These are phyloP conservation scores for Colletotrichum orchidophilum DNA, from an alignment of 2,329 filamentous ascomycete genomes.

Conservation along the genomic window DNA sequence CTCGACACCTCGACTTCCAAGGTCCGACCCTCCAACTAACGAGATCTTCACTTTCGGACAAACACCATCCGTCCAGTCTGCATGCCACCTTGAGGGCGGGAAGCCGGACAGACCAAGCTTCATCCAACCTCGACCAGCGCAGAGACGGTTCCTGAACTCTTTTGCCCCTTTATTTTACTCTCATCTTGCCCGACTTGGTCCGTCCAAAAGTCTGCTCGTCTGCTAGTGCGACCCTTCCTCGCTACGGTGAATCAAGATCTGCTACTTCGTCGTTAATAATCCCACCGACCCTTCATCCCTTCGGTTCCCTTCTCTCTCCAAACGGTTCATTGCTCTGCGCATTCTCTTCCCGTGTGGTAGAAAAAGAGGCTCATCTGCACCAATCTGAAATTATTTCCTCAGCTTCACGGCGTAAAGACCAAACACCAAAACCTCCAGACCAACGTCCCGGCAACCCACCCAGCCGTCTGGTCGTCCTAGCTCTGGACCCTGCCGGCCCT, in stretches of 20 bases:
- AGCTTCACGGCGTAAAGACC: not conserved
- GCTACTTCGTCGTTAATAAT: not conserved
- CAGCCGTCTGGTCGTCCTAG: conserved; percentile 19
- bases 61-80: conserved; percentile 19
- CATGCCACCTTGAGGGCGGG: not conserved
- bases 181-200: not conserved
- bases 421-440: not conserved
- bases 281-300: not conserved
- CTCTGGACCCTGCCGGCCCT: conserved; percentile 19
- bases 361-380: not conserved
- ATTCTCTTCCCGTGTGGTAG: not conserved
- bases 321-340: conserved; percentile 2
- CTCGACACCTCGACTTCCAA: conserved; percentile 8
- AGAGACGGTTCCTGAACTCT: not conserved
- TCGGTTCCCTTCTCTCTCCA: not conserved
- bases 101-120: not conserved
- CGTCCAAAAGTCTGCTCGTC: not conserved
- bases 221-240: not conserved
- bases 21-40: not conserved
- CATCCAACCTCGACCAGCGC: not conserved
- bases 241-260: not conserved
- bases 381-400: not conserved
- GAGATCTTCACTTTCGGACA: conserved; percentile 8
- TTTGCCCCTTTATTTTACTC: not conserved
- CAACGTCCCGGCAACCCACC: not conserved